Conservation (phyloP, 257 asterid species). For the Solanum pimpinellifolium region DNA sequence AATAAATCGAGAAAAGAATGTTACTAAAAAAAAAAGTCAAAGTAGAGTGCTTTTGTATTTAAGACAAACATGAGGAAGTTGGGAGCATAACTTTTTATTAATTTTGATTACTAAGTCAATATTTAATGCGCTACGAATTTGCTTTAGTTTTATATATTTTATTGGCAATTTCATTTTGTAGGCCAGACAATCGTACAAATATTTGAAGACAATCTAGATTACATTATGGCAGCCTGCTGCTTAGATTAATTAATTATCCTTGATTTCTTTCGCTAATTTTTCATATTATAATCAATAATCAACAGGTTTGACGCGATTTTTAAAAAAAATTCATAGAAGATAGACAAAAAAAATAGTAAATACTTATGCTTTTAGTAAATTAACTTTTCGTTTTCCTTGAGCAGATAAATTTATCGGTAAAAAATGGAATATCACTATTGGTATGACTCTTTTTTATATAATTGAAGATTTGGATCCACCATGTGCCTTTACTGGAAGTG, state of each 20-base stretch:
- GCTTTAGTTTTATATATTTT: neutral
- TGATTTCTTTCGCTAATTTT: neutral
- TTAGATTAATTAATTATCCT: neutral
- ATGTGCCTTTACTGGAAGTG: slow-evolving; percentile 1
- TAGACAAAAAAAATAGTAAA: neutral
- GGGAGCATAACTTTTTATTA: neutral
- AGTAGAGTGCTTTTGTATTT: neutral
- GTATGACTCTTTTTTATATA: neutral
- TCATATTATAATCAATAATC: neutral
- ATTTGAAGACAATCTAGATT: neutral
- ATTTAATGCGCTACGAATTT: neutral
- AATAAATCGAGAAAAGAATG: fast-evolving
- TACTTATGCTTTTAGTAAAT: neutral
- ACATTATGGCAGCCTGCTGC: neutral
- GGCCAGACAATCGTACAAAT: neutral
- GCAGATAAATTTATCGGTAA: neutral
- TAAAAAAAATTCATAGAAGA: fast-evolving
- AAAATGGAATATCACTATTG: neutral
- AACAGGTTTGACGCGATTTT: neutral
- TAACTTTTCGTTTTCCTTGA: neutral
- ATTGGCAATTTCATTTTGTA: neutral
- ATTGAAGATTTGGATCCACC: neutral
- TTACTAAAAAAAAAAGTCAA: neutral
- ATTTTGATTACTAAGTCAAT: neutral
- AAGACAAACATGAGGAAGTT: slow-evolving; percentile 14